phyloP scores from a whole-genome alignment of 306 rosid genomes.

The Trifolium dubium region DNA sequence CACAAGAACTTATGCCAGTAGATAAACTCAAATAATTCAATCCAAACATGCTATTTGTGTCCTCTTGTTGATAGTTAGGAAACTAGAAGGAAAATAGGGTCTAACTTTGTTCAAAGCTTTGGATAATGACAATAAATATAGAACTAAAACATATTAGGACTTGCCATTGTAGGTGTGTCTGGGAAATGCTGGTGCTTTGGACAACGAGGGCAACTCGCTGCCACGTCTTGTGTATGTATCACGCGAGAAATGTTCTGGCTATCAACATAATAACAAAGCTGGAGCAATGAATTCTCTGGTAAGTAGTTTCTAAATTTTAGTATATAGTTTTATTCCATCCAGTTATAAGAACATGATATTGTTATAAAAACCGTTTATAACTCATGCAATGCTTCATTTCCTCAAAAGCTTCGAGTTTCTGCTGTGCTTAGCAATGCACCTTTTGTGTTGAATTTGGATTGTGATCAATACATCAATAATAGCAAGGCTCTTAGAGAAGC shows the following conservation, averaged over 20 bases:
- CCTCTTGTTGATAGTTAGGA: neutral
- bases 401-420: conserved; percentile 82
- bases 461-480: conserved; percentile 96
- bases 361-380: conserved; percentile 17
- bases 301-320: conserved; percentile 42
- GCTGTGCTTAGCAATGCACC: conserved; percentile 97
- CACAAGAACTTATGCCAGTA: neutral
- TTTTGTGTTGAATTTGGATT: conserved; percentile 90
- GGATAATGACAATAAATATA: conserved; percentile 4
- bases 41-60: neutral
- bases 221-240: conserved; percentile 90
- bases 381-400: conserved; percentile 38
- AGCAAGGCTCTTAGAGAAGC: conserved; percentile 92
- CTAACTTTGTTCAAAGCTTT: conserved; percentile 5
- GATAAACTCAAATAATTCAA: neutral
- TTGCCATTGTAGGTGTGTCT: conserved; percentile 67
- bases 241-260: conserved; percentile 85
- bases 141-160: conserved; percentile 9
- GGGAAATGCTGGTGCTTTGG: conserved; percentile 87
- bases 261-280: conserved; percentile 85
- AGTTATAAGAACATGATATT: conserved; percentile 11
- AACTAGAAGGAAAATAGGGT: neutral
- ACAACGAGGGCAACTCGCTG: conserved; percentile 75
- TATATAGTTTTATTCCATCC: neutral
- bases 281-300: conserved; percentile 98